phyloP scores from a whole-genome alignment of 441 rosid species.

The Hypseocharis bilobata region DNA sequence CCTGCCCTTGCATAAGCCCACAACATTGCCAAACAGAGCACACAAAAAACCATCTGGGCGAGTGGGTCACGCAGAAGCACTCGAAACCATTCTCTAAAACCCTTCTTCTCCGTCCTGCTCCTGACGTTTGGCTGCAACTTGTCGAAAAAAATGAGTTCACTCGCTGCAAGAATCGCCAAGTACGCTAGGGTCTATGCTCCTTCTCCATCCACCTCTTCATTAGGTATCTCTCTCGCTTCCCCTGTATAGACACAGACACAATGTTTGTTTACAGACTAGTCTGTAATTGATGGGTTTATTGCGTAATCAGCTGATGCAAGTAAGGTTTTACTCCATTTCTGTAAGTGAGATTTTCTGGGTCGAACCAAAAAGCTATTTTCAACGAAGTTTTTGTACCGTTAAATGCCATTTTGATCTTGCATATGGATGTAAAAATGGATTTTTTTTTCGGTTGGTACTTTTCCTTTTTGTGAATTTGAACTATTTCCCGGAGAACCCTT shows the following conservation, averaged over 20 bases:
- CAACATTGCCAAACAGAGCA: too few species aligned
- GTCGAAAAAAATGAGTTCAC: constrained; percentile 30
- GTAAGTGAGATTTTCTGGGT: background rate
- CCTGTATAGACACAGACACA: background rate
- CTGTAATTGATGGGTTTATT: background rate
- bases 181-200: constrained; percentile 27
- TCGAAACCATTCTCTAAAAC: constrained; percentile 4
- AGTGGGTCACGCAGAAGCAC: too few species aligned
- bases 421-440: background rate
- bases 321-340: too few species aligned
- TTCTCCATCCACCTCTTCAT: constrained; percentile 18
- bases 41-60: too few species aligned
- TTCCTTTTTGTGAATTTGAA: background rate
- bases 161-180: constrained; percentile 34
- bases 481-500: background rate
- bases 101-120: background rate
- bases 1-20: too few species aligned
- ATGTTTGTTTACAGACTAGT: background rate
- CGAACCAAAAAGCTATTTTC: background rate
- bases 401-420: background rate
- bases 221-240: constrained; percentile 27
- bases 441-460: too few species aligned
- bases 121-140: background rate
- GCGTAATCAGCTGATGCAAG: background rate
- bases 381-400: background rate